Evolutionary conservation across 2,329 filamentous ascomycete species (phyloP), one percentile per base, ranked within the genome.

Genomic region (Ceratocystis huliohia): DNA sequence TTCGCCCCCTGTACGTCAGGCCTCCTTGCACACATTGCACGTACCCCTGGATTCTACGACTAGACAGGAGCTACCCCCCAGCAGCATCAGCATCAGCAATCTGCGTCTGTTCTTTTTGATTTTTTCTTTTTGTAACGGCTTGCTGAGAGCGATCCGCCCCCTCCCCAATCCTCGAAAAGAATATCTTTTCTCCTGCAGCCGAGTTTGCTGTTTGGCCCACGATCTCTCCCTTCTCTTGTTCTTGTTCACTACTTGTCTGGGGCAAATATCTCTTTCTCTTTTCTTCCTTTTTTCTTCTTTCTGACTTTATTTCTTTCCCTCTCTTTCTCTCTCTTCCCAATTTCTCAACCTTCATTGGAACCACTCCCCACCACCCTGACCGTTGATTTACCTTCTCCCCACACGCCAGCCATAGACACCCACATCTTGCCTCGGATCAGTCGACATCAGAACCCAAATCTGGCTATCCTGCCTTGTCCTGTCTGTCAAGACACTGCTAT

Each of bases 1-100:
- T 37, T 59, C 15, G 56, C 56, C 56, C 53, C 56, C 56, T 59
- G 56, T 59, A 59, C 56, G 56, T n/a, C 56, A 59, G 56, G 56
- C 56, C 56, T 59, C 56, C 56, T 59, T 59, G 56, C 56, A 33
- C 56, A 33, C 30, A n/a, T 59, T 37, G 56, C 30, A 37, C 25
- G 7, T 59, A 59, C 56, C 56, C 56, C 56, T 59, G 56, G 56
- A 59, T 59, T 28, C 56, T 37, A 37, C 56, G 22, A 28, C 50
- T 56, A 33, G 56, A 57, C 28, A 30, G 56, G 56, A 59, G 56
- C 56, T 59, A 59, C 28, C 56, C 56, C 56, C 56, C 56, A 33
- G 56, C 28, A 59, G 56, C 56, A 59, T 37, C 56, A 59, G 56
- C 17, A 37, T 20, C 56, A 59, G 28, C 30, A 59, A 20, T 59